Percentiles rank a stretch among this genome's conserved stretches.
Conservation (phyloP, 2,329 filamentous ascomycete species). For the Rhinocladiella mackenziei region DNA sequence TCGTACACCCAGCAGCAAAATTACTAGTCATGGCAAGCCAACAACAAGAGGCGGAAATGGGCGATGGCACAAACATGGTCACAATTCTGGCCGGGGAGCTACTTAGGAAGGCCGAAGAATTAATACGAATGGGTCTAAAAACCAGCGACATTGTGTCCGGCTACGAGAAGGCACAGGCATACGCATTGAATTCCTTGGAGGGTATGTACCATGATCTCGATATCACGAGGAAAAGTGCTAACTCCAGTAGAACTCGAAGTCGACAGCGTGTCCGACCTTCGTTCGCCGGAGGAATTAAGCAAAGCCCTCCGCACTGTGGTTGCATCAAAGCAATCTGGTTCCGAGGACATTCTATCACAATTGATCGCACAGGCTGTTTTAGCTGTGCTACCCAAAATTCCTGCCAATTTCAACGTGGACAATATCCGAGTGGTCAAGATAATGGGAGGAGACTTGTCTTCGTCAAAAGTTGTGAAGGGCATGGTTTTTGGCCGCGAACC, state of each 20-base stretch:
- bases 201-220: constrained; percentile 40
- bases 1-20: constrained; percentile 96
- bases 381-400: constrained; percentile 91
- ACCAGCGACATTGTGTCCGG: constrained; percentile 95
- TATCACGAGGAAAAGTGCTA: not conserved
- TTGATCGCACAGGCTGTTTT: constrained; percentile 82
- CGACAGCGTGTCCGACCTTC: constrained; percentile 82
- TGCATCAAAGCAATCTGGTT: constrained; percentile 93
- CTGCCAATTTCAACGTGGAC: constrained; percentile 95
- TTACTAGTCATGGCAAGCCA: constrained; percentile 97
- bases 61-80: constrained; percentile 95
- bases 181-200: constrained; percentile 79
- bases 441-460: constrained; percentile 92
- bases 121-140: constrained; percentile 94
- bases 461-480: constrained; percentile 90
- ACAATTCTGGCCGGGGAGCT: constrained; percentile 94
- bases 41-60: constrained; percentile 98
- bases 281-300: constrained; percentile 75
- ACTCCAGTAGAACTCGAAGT: constrained; percentile 66
- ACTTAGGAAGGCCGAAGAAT: constrained; percentile 92
- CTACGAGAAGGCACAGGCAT: constrained; percentile 90
- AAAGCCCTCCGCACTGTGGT: constrained; percentile 96
- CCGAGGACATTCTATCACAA: constrained; percentile 79
- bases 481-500: constrained; percentile 98
- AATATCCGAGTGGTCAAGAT: constrained; percentile 99